These are phyloP conservation scores for Jimgerdemannia lactiflua DNA, from an alignment of 192 early-diverging fungal species.

Conservation along the genomic window DNA sequence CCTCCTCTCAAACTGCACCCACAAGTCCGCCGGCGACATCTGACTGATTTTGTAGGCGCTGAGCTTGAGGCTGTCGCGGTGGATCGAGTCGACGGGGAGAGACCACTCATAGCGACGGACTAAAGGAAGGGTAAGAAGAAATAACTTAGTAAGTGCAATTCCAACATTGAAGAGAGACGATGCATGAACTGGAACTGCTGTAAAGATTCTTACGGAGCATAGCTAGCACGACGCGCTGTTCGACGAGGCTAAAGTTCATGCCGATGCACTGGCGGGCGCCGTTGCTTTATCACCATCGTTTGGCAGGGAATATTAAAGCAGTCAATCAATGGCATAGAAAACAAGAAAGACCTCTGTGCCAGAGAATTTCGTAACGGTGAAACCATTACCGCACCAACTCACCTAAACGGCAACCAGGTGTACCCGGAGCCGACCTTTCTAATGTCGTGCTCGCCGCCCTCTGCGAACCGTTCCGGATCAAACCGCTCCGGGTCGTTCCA, in stretches of 20 bases:
- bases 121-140: conserved; percentile 1
- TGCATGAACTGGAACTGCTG: background rate
- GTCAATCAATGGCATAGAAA: no score
- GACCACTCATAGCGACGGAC: conserved; percentile 6
- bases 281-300: background rate
- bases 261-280: conserved; percentile 60
- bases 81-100: conserved; percentile 18
- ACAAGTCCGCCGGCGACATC: no score
- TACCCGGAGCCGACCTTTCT: conserved; percentile 10
- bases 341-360: no score
- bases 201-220: conserved; percentile 34
- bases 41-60: no score
- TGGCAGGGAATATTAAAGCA: no score
- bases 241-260: conserved; percentile 58
- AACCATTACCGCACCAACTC: no score
- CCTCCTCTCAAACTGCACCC: no score
- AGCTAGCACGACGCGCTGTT: conserved; percentile 51
- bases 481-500: conserved; percentile 17
- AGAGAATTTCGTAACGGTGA: no score
- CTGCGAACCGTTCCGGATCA: conserved; percentile 12
- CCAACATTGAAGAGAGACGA: background rate
- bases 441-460: background rate
- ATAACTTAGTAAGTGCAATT: background rate
- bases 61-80: conserved; percentile 15
- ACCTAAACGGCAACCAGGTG: conserved; percentile 56